Base-by-base conservation (phyloP, 2,329 filamentous ascomycete genomes). In the Penicillium capsulatum region DNA sequence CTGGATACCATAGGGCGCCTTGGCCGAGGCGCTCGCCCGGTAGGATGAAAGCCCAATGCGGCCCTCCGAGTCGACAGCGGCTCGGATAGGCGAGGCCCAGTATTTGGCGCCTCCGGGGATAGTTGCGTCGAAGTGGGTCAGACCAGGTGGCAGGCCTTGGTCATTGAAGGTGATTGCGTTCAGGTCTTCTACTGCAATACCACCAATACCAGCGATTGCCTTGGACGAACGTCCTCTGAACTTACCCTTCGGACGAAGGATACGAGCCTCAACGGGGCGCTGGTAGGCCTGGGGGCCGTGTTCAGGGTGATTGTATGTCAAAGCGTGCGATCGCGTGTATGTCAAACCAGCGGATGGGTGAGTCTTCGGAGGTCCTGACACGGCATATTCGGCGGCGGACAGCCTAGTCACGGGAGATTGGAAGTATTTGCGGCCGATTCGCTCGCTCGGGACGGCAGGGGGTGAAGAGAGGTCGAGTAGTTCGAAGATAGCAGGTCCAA, bases 281-380 rank as follows among this genome's bases (percentile, higher is more conserved):
- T 67, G 67, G 17, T 65, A 54, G 2, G 62, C 61, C 53, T 81
- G 79, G 7, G 81, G 80, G 3, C 81, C 81, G 50, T 75, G 74
- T 19, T 74, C 57, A 2, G 79, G 76, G 55, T 83, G 78, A 54
- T 83, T 83, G 50, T 72, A 65, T 31, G 79, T 63, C 53, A 74
- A 67, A 15, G 75, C 67, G 38, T 71, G 68, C 9, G 75, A 76
- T 34, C 77, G 73, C 3, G 76, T 64, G 57, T 84, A 83, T 10
- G 76, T 75, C 4, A 84, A 66, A 47, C 81, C 81, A 3, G 77
- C 80, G 3, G 77, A 80, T 2, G 81, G 80, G 60, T 84, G 81
- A 6, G 81, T 83, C 42, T 73, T 74, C 1, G 78, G 76, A 14
- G 76, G 76, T 2, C 74, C 75, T 17, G 59, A 59, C 20, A 60